Base-by-base conservation (phyloP, 2,329 filamentous ascomycete genomes). In the Fusarium sororula region DNA sequence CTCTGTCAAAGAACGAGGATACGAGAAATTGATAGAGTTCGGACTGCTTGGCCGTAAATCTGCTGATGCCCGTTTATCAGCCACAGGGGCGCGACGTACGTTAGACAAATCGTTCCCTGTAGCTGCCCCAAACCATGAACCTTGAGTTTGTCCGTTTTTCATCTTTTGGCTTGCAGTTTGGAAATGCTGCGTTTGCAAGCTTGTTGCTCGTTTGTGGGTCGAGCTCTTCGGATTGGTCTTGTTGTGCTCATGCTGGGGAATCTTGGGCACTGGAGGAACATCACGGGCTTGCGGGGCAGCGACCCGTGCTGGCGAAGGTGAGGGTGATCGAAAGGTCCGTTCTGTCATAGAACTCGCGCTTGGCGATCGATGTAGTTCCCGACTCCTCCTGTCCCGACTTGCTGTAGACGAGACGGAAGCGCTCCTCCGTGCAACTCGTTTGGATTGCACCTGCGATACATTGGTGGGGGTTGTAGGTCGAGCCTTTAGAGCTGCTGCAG, bases 301-400 rank as follows among this genome's bases (percentile, higher is more conserved):
- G 65, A 82, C 86, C 86, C 80, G 81, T 86, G 69, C 81, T 28
- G 78, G 94, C 8, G 92, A 97, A 7, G 91, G 90, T 18, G 92
- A 97, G 7, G 91, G 91, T 22, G 92, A 93, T 75, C 95, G 91
- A 82, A 98, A 98, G 2, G 94, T 95, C 66, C 96, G 90, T 81
- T 96, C 93, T 37, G 90, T 92, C 95, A 98, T 97, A 56, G 95
- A 98, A 28, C 91, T 89, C 35, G 89, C 89, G 83, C 95, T 97
- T 63, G 87, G 88, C 42, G 88, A 87, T 78, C 94, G 87, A 70
- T 91, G 87, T 69, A 95, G 84, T 59, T 85, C 84, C 73, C 82
- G 75, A 74, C 83, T 81, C 67, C 84, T 79, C 51, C 82, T 76
- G 44, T 84, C 82, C 55, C 82, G 84, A 73, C 88, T 90, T 41